phyloP scores from a whole-genome alignment of 257 asterid genomes.

The Ilex aquifolium region DNA sequence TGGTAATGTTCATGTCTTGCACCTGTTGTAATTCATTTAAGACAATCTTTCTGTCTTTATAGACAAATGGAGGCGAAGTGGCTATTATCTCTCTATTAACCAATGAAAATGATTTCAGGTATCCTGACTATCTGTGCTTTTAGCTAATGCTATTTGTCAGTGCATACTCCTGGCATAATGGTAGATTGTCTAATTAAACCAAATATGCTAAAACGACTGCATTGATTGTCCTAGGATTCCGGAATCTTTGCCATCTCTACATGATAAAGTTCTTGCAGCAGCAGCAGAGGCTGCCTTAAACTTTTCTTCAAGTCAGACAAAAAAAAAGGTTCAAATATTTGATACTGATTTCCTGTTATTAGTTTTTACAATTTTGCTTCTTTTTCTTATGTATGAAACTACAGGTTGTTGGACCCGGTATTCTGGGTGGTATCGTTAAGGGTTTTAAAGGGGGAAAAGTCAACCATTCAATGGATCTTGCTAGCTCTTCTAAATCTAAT shows the following conservation, averaged over 20 bases:
- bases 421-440: conserved; percentile 58
- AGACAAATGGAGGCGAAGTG: conserved; percentile 79
- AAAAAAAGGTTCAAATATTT: conserved; percentile 48
- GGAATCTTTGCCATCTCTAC: conserved; percentile 71
- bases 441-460: conserved; percentile 57
- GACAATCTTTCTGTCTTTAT: conserved; percentile 8
- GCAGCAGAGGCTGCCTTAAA: conserved; percentile 65
- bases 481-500: conserved; percentile 29
- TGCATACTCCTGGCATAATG: conserved; percentile 10
- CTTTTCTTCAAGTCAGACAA: conserved; percentile 47
- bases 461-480: conserved; percentile 25
- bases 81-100: conserved; percentile 65
- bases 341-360: conserved; percentile 18
- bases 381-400: conserved; percentile 23
- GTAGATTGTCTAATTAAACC: not conserved
- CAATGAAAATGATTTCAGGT: conserved; percentile 74
- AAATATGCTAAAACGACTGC: conserved; percentile 17
- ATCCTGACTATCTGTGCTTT: conserved; percentile 18
- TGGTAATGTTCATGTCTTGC: not conserved
- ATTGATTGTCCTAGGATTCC: conserved; percentile 49
- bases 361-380: conserved; percentile 5
- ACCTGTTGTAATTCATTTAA: not conserved
- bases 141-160: conserved; percentile 14
- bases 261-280: conserved; percentile 86
- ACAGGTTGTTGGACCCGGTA: conserved; percentile 57